Evolutionary conservation across 2,329 filamentous ascomycete species (phyloP).

Genomic region (Botryosphaeria dothidea): DNA sequence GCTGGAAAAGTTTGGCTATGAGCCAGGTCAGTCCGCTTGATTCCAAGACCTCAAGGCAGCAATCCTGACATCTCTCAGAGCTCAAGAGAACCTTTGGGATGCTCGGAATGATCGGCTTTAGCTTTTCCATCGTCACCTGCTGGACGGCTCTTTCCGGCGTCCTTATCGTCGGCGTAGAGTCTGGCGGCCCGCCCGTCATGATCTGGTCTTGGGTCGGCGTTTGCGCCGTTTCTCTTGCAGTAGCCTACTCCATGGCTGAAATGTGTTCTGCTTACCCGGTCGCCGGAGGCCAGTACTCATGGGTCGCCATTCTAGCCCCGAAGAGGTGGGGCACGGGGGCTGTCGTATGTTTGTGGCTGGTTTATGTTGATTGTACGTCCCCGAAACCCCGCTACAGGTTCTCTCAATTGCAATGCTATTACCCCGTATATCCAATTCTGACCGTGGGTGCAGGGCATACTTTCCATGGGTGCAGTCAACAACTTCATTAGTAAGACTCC

Average conservation of each 20-base stretch:
- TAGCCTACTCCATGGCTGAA: slow-evolving; percentile 61
- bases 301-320: slow-evolving; percentile 59
- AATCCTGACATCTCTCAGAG: slow-evolving; percentile 38
- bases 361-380: slow-evolving; percentile 32
- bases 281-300: slow-evolving; percentile 59
- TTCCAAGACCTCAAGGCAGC: neutral
- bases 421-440: neutral
- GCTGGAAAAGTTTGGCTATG: slow-evolving; percentile 43
- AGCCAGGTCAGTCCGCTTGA: slow-evolving; percentile 32
- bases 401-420: too few relatives aligned
- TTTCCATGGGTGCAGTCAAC: slow-evolving; percentile 57
- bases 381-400: neutral
- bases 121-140: slow-evolving; percentile 59
- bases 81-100: slow-evolving; percentile 58
- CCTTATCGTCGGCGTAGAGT: slow-evolving; percentile 56
- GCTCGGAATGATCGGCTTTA: slow-evolving; percentile 61
- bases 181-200: slow-evolving; percentile 61
- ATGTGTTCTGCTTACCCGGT: slow-evolving; percentile 58
- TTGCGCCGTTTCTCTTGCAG: slow-evolving; percentile 52
- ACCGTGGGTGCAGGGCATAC: slow-evolving; percentile 28
- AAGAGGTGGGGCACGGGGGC: slow-evolving; percentile 36
- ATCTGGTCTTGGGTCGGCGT: slow-evolving; percentile 59
- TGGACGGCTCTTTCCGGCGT: slow-evolving; percentile 60
- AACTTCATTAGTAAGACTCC: slow-evolving; percentile 46
- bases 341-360: slow-evolving; percentile 44